Percentiles rank a stretch among this genome's conserved stretches.
Conservation (phyloP, 805 yeast genomes). For the Hanseniaspora mollemarum region DNA sequence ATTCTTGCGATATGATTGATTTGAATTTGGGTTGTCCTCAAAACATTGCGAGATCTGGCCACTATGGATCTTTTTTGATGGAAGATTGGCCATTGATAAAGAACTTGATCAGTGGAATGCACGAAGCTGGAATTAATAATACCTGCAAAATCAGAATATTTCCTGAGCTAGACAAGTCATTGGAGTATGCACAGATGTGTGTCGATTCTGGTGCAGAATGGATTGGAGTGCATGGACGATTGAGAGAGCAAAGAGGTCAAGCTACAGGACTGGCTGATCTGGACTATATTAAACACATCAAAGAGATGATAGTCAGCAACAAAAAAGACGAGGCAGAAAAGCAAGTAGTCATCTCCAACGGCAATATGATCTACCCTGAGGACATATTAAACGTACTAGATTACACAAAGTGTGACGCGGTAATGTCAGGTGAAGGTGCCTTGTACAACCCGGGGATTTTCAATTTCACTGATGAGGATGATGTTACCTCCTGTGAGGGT, state of each 20-base stretch:
- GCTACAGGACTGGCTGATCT: constrained; percentile 92
- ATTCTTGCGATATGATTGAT: constrained; percentile 89
- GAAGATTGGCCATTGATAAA: constrained; percentile 87
- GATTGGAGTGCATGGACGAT: constrained; percentile 86
- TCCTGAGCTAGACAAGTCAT: constrained; percentile 69
- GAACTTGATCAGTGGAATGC: constrained; percentile 59
- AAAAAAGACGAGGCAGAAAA: constrained; percentile 29
- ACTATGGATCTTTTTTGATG: constrained; percentile 91
- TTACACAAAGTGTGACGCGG: constrained; percentile 67
- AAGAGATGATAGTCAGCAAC: constrained; percentile 65
- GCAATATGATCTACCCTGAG: constrained; percentile 82
- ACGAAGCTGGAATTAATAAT: constrained; percentile 29
- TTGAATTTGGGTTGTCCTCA: constrained; percentile 96
- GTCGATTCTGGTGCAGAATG: constrained; percentile 91
- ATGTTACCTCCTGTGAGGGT: constrained; percentile 18
- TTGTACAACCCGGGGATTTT: constrained; percentile 88
- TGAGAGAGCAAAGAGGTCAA: constrained; percentile 97
- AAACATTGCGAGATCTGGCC: constrained; percentile 89
- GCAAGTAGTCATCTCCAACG: constrained; percentile 78
- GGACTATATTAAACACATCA: constrained; percentile 59
- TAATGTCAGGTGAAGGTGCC: constrained; percentile 96
- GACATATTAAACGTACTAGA: constrained; percentile 63
- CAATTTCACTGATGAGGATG: constrained; percentile 22
- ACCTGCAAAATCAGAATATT: constrained; percentile 91
- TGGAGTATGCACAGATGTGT: constrained; percentile 81